Conservation (phyloP, 306 rosid genomes). For the Datisca glomerata region DNA sequence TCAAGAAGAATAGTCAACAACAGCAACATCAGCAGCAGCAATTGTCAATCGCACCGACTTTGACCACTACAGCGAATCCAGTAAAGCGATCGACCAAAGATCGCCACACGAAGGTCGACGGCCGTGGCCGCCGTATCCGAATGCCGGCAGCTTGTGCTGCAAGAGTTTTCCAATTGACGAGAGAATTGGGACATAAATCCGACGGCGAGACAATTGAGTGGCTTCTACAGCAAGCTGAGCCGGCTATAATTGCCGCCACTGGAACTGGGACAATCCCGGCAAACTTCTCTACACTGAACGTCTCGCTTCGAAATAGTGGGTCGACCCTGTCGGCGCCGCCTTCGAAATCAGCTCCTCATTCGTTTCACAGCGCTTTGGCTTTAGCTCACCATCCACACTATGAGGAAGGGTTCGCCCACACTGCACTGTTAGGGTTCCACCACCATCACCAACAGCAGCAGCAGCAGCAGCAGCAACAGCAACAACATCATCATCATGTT, state of each 20-base stretch:
- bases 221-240: slow-evolving; percentile 91
- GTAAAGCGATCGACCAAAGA: slow-evolving; percentile 77
- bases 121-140: slow-evolving; percentile 83
- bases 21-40: slow-evolving; percentile 16
- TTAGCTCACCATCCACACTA: slow-evolving; percentile 54
- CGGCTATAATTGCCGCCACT: slow-evolving; percentile 69
- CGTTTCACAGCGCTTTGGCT: slow-evolving; percentile 56
- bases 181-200: slow-evolving; percentile 82
- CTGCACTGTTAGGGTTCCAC: slow-evolving; percentile 61
- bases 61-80: neutral
- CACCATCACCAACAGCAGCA: slow-evolving; percentile 35
- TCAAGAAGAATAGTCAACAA: slow-evolving; percentile 13
- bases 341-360: slow-evolving; percentile 59
- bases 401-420: slow-evolving; percentile 56
- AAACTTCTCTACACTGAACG: slow-evolving; percentile 63
- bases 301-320: slow-evolving; percentile 69
- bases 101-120: slow-evolving; percentile 85
- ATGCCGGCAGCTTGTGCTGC: slow-evolving; percentile 97
- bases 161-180: slow-evolving; percentile 73
- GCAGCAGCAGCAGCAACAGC: slow-evolving; percentile 18
- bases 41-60: slow-evolving; percentile 8
- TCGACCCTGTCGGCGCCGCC: slow-evolving; percentile 69
- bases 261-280: slow-evolving; percentile 93
- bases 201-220: slow-evolving; percentile 94
- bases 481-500: slow-evolving; percentile 9